These are phyloP conservation scores for Heliamphora pulchella DNA, from an alignment of 179 eudicot genomes.

Conservation along the genomic window DNA sequence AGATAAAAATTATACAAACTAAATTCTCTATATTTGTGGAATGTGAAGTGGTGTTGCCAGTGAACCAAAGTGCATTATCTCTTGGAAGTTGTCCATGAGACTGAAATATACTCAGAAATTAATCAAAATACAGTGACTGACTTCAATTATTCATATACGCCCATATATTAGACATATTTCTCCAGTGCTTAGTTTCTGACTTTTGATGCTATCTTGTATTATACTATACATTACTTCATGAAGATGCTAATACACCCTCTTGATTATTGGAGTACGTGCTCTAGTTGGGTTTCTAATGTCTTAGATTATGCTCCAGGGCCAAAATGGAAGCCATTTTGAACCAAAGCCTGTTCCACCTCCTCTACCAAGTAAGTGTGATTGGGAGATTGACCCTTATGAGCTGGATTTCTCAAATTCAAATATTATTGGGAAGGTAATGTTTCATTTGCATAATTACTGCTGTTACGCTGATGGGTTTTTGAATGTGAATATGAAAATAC, in stretches of 20 bases:
- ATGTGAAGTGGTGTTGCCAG: background rate
- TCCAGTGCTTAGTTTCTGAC: background rate
- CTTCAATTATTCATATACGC: background rate
- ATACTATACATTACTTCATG: background rate
- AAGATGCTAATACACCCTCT: slow-evolving; percentile 11
- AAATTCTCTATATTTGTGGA: background rate
- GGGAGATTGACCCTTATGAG: slow-evolving; percentile 97
- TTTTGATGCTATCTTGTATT: background rate
- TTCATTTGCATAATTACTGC: slow-evolving; percentile 10
- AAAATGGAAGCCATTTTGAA: slow-evolving; percentile 98
- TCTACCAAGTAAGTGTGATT: slow-evolving; percentile 88
- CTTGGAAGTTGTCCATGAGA: slow-evolving; percentile 1
- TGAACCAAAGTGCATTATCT: background rate
- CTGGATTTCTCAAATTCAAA: slow-evolving; percentile 70
- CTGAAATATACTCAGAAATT: background rate
- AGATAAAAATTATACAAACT: no score
- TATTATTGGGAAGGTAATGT: slow-evolving; percentile 85
- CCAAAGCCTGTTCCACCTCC: slow-evolving; percentile 92
- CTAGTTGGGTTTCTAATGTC: slow-evolving; percentile 7
- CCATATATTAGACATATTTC: background rate
- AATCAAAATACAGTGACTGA: slow-evolving; percentile 2
- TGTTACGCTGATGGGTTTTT: background rate
- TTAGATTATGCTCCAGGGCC: slow-evolving; percentile 60
- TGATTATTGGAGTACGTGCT: slow-evolving; percentile 4
- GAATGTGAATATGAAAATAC: background rate